Percentiles rank a stretch among this genome's conserved stretches.
Conservation (phyloP, 352 stramenopile species). For the Pythium sp. region DNA sequence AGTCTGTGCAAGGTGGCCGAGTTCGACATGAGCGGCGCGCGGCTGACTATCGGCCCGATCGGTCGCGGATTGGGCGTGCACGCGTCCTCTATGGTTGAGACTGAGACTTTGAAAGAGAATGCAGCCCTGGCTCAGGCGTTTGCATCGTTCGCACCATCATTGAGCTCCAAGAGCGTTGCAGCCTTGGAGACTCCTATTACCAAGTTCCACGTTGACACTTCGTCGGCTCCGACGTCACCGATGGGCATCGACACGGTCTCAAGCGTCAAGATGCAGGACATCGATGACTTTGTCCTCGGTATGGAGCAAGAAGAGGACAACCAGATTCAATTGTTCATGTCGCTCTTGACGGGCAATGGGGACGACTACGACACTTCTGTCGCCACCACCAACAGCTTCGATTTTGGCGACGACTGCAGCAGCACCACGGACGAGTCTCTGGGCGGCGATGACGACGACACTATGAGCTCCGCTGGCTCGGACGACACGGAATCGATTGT, state of each 20-base stretch:
- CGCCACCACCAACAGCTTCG: background rate
- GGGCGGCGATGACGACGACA: background rate
- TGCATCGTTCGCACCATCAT: too few relatives aligned
- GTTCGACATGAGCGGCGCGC: background rate
- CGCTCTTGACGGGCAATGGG: background rate
- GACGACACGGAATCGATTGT: conserved; percentile 5
- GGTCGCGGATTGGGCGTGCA: background rate
- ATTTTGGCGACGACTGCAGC: background rate
- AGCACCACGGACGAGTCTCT: background rate
- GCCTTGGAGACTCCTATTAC: too few relatives aligned
- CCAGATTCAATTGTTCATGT: background rate
- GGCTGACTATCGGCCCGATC: too few relatives aligned
- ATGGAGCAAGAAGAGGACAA: background rate
- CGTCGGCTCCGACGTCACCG: background rate
- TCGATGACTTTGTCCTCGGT: background rate
- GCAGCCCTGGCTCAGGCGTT: too few relatives aligned
- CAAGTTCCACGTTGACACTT: too few relatives aligned
- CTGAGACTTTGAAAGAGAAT: background rate
- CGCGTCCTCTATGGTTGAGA: background rate
- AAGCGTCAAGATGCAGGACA: background rate
- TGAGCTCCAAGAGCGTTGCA: too few relatives aligned
- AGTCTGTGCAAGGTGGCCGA: conserved; percentile 10
- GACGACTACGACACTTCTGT: background rate
- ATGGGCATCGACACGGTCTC: background rate
- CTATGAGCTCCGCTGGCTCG: too few relatives aligned